Conservation (phyloP, 208 protist species). For the Acanthamoeba healyi region DNA sequence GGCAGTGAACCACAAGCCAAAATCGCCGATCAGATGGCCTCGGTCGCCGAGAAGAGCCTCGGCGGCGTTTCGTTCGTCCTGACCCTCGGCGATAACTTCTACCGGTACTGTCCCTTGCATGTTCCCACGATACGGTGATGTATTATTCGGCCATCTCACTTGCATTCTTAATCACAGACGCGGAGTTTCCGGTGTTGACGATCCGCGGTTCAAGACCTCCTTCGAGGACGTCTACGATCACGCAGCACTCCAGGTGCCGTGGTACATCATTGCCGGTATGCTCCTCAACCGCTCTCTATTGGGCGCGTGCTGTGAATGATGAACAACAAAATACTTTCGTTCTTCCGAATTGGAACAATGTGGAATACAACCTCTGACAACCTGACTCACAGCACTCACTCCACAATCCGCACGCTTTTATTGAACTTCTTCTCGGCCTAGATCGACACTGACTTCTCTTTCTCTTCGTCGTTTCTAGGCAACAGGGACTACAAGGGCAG, state of each 20-base stretch:
- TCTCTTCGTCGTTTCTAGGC: slow-evolving; percentile 21
- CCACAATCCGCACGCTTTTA: no score
- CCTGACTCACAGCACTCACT: slow-evolving; percentile 29
- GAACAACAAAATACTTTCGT: slow-evolving; percentile 14
- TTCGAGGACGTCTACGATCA: slow-evolving; percentile 80
- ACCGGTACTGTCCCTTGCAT: background rate
- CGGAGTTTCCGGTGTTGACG: slow-evolving; percentile 77
- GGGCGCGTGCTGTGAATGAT: background rate
- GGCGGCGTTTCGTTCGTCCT: slow-evolving; percentile 74
- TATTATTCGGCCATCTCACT: background rate
- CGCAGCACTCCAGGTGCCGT: slow-evolving; percentile 23
- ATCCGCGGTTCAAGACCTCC: slow-evolving; percentile 74
- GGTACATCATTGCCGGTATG: slow-evolving; percentile 40
- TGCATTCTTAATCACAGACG: background rate
- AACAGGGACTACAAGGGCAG: slow-evolving; percentile 79
- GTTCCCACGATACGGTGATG: no score
- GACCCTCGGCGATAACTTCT: slow-evolving; percentile 82
- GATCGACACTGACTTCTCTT: no score
- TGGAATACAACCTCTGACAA: slow-evolving; percentile 60
- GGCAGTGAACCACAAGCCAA: slow-evolving; percentile 40
- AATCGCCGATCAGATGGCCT: slow-evolving; percentile 72
- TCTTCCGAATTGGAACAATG: slow-evolving; percentile 53
- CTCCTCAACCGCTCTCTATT: background rate
- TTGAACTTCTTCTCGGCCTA: background rate
- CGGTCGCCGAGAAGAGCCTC: background rate